phyloP scores from a whole-genome alignment of 2,329 filamentous ascomycete species.

The Alternaria ventricosa region DNA sequence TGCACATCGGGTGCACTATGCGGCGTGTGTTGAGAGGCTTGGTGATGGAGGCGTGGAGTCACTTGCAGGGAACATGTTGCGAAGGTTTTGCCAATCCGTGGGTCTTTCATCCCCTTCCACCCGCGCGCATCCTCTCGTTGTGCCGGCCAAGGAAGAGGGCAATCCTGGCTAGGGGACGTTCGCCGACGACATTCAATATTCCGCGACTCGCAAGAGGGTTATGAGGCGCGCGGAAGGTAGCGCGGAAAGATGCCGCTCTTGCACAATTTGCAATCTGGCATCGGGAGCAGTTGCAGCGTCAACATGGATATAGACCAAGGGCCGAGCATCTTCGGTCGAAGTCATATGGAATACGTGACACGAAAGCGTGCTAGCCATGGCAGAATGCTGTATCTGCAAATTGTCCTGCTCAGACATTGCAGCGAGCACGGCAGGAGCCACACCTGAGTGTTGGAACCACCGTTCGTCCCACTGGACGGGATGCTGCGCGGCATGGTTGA shows the following conservation, averaged over 20 bases:
- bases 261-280: slow-evolving; percentile 18
- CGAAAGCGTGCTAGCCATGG: slow-evolving; percentile 7
- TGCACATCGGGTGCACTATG: slow-evolving; percentile 21
- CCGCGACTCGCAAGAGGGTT: slow-evolving; percentile 15
- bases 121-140: slow-evolving; percentile 31
- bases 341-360: slow-evolving; percentile 13
- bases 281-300: slow-evolving; percentile 21
- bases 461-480: slow-evolving; percentile 46
- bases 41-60: slow-evolving; percentile 7
- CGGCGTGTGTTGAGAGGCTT: slow-evolving; percentile 4
- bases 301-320: neutral
- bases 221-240: slow-evolving; percentile 7
- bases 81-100: slow-evolving; percentile 18
- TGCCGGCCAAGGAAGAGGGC: slow-evolving; percentile 14
- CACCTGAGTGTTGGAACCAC: slow-evolving; percentile 43
- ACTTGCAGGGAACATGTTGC: slow-evolving; percentile 27
- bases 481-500: slow-evolving; percentile 34
- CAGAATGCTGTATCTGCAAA: neutral
- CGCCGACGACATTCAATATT: slow-evolving; percentile 16
- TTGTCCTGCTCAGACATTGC: slow-evolving; percentile 26
- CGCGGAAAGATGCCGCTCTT: slow-evolving; percentile 12
- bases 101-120: slow-evolving; percentile 21
- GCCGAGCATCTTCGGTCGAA: slow-evolving; percentile 22
- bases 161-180: slow-evolving; percentile 22
- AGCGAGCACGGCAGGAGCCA: slow-evolving; percentile 43